Evolutionary conservation across 345 rosid species (phyloP).

Genomic region (Linum trigynum): DNA sequence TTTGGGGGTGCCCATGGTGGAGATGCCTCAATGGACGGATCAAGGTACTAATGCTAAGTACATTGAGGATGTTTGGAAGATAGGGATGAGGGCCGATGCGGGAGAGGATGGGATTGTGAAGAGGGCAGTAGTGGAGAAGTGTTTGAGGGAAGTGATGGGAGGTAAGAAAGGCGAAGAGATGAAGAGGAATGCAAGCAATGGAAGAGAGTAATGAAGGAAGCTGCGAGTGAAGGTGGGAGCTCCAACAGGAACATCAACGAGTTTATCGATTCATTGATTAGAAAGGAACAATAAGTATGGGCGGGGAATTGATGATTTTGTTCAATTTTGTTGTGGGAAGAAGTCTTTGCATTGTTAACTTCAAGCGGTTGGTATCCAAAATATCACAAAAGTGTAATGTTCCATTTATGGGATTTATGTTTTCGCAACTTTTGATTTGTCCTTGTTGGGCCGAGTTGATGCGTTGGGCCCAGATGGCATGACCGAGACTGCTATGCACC

Average conservation of each 20-base stretch:
- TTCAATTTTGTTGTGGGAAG: too few species aligned
- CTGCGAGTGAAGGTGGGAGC: not conserved
- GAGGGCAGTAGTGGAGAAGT: not conserved
- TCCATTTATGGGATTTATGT: too few species aligned
- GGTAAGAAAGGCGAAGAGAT: not conserved
- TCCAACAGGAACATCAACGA: not conserved
- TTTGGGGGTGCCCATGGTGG: constrained; percentile 7
- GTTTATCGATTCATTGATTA: not conserved
- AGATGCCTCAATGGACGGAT: constrained; percentile 9
- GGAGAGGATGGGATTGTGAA: not conserved
- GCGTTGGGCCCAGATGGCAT: too few species aligned
- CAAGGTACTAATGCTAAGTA: constrained; percentile 5
- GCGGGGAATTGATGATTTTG: too few species aligned
- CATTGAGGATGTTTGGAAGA: not conserved
- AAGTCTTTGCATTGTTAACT: too few species aligned
- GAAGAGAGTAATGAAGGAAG: not conserved
- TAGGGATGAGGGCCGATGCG: not conserved
- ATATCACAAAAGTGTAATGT: too few species aligned
- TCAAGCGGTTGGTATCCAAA: too few species aligned
- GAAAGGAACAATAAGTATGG: not conserved
- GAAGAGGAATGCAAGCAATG: not conserved
- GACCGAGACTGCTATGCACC: too few species aligned
- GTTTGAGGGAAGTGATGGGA: constrained; percentile 1
- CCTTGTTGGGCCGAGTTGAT: too few species aligned
- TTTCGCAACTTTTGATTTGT: too few species aligned